Base-by-base conservation (phyloP, 495 filamentous ascomycete species). In the Acidiella bohemica region DNA sequence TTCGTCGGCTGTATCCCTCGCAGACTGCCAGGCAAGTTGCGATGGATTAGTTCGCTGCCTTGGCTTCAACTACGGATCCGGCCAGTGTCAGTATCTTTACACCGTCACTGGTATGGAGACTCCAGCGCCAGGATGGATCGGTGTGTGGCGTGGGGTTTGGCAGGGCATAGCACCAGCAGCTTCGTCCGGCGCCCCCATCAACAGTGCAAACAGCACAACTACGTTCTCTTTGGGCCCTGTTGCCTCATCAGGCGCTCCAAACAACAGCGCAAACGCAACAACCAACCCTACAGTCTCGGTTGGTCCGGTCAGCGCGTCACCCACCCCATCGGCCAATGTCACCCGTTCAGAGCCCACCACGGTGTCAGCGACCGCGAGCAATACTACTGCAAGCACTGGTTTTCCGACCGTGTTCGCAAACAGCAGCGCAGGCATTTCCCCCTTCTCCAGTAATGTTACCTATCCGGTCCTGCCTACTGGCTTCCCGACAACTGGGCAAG, bases 31-130 rank as follows among this genome's bases (percentile, higher is more conserved):
- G 26, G 21, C 17, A n/a, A 39, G 16, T n/a, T 39, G 36, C 18
- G 36, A 30, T 26, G 22, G 26, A 2, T 4, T 39, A 14, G 5
- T 14, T n/a, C 19, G 26, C 12, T 39, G 36, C 30, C 14, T 39
- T 8, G 36, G 5, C 26, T 19, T 39, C 36, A 39, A 39, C 36
- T 39, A 29, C 36, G 26, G 26, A 2, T 28, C 19, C 14, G 26
- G 24, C 2, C 36, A 39, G 14, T 39, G 36, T 13, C 26, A 28
- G 12, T 28, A n/a, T 19, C 12, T 39, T 11, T 39, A 16, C 26
- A 30, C 36, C 2, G 24, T 39, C 4, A 17, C 36, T 29, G 36
- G 36, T 25, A 39, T 39, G 24, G 26, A 30, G 4, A 19, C 3
- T 17, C 26, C 36, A 2, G 36, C 36, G 12, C 34, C 34, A 10